Conservation (phyloP, 106 monocot genomes). For the Agapanthus africanus region DNA sequence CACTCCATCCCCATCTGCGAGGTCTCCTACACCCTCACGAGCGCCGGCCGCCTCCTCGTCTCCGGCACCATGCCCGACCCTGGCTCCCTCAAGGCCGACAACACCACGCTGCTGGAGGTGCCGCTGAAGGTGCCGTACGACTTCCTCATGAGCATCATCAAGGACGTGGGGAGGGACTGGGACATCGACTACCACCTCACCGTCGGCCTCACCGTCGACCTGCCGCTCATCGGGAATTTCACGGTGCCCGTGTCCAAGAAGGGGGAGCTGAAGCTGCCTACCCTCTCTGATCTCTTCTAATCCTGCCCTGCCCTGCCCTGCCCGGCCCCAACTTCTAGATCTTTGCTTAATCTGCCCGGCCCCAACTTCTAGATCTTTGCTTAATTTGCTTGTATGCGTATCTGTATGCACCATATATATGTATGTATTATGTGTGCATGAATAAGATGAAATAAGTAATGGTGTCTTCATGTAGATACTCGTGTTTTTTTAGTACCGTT, state of each 20-base stretch:
- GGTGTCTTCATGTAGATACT: too few relatives aligned
- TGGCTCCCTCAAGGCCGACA: slow-evolving; percentile 9
- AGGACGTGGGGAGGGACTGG: slow-evolving; percentile 77
- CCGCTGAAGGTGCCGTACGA: slow-evolving; percentile 62
- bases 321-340: too few relatives aligned
- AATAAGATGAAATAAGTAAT: too few relatives aligned
- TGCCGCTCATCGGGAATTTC: slow-evolving; percentile 72
- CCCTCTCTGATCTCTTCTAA: slow-evolving; percentile 29
- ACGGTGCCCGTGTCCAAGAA: slow-evolving; percentile 66
- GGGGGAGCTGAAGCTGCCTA: slow-evolving; percentile 87
- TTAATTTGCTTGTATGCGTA: too few relatives aligned
- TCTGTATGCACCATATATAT: too few relatives aligned
- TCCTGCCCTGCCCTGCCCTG: background rate
- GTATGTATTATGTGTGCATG: too few relatives aligned
- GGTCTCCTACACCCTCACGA: slow-evolving; percentile 64
- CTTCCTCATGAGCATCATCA: slow-evolving; percentile 62
- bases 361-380: too few relatives aligned
- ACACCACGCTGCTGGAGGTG: slow-evolving; percentile 3
- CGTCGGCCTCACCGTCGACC: slow-evolving; percentile 62
- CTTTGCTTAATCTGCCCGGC: too few relatives aligned
- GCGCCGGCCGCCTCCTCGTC: slow-evolving; percentile 9
- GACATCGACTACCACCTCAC: slow-evolving; percentile 79
- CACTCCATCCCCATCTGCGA: slow-evolving; percentile 68
- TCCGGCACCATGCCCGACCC: slow-evolving; percentile 16
- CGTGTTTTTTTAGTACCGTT: too few relatives aligned